Evolutionary conservation across 1,139 yeast genomes (phyloP).

Genomic region (Zygoascus meyerae): DNA sequence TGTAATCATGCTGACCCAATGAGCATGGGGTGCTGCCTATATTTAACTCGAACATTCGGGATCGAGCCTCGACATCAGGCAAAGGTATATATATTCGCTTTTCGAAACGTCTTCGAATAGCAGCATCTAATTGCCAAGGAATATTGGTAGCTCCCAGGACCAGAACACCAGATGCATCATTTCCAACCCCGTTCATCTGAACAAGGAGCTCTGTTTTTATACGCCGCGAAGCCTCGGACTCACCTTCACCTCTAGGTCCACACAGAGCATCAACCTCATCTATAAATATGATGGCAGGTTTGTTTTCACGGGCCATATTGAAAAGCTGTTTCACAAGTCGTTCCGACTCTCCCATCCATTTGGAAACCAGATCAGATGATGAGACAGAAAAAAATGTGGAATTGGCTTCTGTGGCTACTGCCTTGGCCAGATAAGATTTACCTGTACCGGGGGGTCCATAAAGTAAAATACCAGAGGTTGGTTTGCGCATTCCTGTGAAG

Average conservation of each 20-base stretch:
- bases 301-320: constrained; percentile 92
- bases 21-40: constrained; percentile 88
- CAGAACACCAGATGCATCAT: constrained; percentile 85
- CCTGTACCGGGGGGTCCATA: constrained; percentile 99
- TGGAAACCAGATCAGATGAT: constrained; percentile 88
- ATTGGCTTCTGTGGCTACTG: constrained; percentile 97
- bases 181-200: constrained; percentile 99
- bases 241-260: constrained; percentile 98
- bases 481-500: constrained; percentile 90
- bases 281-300: constrained; percentile 90
- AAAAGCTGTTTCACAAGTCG: constrained; percentile 90
- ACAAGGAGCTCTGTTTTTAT: constrained; percentile 93
- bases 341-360: constrained; percentile 99
- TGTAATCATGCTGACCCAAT: constrained; percentile 65
- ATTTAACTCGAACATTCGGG: constrained; percentile 89
- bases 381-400: constrained; percentile 94
- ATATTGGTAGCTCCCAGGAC: constrained; percentile 97
- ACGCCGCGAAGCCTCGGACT: constrained; percentile 92
- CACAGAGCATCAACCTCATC: constrained; percentile 98
- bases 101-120: constrained; percentile 93
- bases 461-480: constrained; percentile 82
- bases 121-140: constrained; percentile 98
- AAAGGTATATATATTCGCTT: constrained; percentile 89
- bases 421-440: constrained; percentile 92
- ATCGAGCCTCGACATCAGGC: constrained; percentile 87